Percentiles rank a stretch among this genome's conserved stretches.
phyloP scores from a whole-genome alignment of 805 yeast species.

The Suhomyces sp. region DNA sequence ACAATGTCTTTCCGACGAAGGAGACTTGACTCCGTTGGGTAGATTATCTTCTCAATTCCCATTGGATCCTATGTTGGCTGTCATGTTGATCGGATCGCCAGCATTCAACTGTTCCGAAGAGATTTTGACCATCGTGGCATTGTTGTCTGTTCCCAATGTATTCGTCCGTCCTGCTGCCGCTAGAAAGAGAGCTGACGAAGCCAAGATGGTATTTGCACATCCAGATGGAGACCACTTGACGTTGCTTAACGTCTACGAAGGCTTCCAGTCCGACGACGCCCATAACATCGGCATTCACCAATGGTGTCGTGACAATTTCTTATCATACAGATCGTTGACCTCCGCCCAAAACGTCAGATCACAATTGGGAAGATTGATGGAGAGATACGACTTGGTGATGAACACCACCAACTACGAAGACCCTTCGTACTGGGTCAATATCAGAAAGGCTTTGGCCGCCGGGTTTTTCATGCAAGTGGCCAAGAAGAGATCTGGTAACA shows the following conservation, averaged over 20 bases:
- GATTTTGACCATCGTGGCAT: conserved; percentile 81
- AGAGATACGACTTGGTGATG: conserved; percentile 70
- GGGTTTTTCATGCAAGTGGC: conserved; percentile 99
- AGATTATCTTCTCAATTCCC: conserved; percentile 92
- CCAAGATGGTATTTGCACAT: conserved; percentile 83
- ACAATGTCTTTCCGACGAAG: conserved; percentile 88
- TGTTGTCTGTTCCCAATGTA: conserved; percentile 91
- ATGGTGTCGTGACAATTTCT: conserved; percentile 92
- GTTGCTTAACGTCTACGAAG: conserved; percentile 82
- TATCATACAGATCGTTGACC: conserved; percentile 78
- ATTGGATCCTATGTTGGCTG: conserved; percentile 92
- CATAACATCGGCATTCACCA: conserved; percentile 59
- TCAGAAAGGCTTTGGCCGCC: conserved; percentile 81
- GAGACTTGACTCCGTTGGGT: conserved; percentile 85
- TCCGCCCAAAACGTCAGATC: conserved; percentile 85
- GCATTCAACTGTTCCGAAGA: conserved; percentile 87
- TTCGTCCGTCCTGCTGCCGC: conserved; percentile 91
- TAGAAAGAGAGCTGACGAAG: conserved; percentile 86
- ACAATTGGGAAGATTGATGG: conserved; percentile 84
- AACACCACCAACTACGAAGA: conserved; percentile 61
- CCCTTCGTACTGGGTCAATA: conserved; percentile 66
- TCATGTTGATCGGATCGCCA: conserved; percentile 84
- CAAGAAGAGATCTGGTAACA: conserved; percentile 75
- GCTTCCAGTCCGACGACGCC: conserved; percentile 75
- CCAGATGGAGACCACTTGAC: conserved; percentile 96